Conservation (phyloP, 1,284 basidiomycete species). For the Rhodotorula sp. region DNA sequence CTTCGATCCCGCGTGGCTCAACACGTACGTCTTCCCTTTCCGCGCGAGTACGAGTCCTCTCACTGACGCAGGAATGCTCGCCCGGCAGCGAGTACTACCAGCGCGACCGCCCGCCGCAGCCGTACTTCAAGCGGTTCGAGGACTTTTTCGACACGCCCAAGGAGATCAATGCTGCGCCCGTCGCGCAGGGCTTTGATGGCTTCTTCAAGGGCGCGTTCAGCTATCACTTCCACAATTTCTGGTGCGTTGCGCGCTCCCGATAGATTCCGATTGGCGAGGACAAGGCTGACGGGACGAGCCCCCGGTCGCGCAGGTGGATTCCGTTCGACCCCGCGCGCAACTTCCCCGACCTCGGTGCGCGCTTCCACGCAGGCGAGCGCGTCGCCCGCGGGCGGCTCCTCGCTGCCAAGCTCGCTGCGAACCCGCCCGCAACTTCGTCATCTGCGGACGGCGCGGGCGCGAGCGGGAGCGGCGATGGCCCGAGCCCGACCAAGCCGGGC, state of each 20-base stretch:
- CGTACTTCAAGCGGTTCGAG: conserved; percentile 65
- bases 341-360: conserved; percentile 83
- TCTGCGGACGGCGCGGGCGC: background rate
- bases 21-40: conserved; percentile 54
- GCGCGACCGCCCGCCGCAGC: conserved; percentile 76
- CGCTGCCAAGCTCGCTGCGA: conserved; percentile 32
- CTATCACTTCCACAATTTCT: conserved; percentile 62
- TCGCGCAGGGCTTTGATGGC: conserved; percentile 75
- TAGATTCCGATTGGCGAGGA: background rate
- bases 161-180: conserved; percentile 67
- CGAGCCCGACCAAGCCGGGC: conserved; percentile 36
- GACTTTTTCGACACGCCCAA: conserved; percentile 78
- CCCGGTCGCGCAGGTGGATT: conserved; percentile 72
- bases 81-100: conserved; percentile 66
- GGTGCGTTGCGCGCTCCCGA: conserved; percentile 10
- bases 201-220: conserved; percentile 82
- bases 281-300: background rate
- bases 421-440: background rate
- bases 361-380: conserved; percentile 62
- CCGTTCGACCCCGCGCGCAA: conserved; percentile 85
- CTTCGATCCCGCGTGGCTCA: conserved; percentile 84
- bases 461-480: conserved; percentile 7
- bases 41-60: no score
- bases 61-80: background rate
- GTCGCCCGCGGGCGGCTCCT: conserved; percentile 45